Evolutionary conservation across 495 filamentous ascomycete species (phyloP), one percentile per base, ranked within the genome.

Genomic region (Oidiodendron maius): DNA sequence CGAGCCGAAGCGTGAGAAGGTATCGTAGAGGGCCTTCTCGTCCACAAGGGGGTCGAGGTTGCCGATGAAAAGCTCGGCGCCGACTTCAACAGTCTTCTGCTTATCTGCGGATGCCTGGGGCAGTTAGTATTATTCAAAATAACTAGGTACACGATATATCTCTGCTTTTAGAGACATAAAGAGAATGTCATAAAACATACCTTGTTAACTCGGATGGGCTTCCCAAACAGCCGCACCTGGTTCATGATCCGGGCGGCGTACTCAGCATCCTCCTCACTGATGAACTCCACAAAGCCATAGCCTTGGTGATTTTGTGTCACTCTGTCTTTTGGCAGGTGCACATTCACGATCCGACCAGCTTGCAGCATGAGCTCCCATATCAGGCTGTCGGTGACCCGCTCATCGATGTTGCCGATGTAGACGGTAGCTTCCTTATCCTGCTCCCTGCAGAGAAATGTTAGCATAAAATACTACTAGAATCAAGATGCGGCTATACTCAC

Each of bases 371-470:
- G 77, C 74, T 97, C 93, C 83, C 89, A 95, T 58, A 99, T 82
- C 41, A 96, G 71, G 56, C 83, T 84, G 66, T 96, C 89, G 44
- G 87, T 83, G 45, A 89, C 87, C 61, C 94, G 85, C 69, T 99
- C 93, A 67, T 99, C 93, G 59, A 99, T 85, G 65, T 97, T 97
- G 64, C 93, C 93, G 53, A 97, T 83, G 67, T 99, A 99, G 64
- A 96, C 87, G 15, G 93, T 99, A 40, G 91, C 91, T 69, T 97
- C 93, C 64, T 97, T 97, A 65, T 97, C 90, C 71, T 99, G 93
- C 64, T 97, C 91, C 91, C 91, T 96, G 56, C 49, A 42, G 46
- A 42, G 17, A 1, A 22, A 1, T 41, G 36, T 54, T 42, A 45
- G 46, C 3, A 23, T 44, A 35, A 3, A 16, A 40, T 45, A 13